Conservation (phyloP, 495 filamentous ascomycete genomes). For the Penicillium roqueforti region DNA sequence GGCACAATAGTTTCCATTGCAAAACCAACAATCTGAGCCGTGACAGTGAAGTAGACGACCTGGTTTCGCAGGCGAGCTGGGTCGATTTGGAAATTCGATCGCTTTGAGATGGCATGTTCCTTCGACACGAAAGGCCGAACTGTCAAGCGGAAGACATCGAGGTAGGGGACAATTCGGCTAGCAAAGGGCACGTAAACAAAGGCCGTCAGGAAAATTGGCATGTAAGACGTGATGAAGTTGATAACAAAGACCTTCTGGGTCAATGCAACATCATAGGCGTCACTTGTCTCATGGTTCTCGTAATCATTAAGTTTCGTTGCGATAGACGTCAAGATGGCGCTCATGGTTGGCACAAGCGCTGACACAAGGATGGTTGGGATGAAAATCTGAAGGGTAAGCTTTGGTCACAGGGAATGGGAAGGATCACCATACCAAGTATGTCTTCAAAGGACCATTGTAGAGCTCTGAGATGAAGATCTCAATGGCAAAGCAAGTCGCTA, state of each 20-base stretch:
- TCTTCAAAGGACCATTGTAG: constrained; percentile 86
- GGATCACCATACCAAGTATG: constrained; percentile 61
- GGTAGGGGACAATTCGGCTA: constrained; percentile 76
- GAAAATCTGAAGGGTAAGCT: constrained; percentile 56
- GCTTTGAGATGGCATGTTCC: constrained; percentile 57
- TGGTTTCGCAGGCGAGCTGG: constrained; percentile 81
- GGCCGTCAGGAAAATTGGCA: constrained; percentile 86
- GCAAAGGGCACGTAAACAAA: constrained; percentile 98
- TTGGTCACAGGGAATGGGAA: background rate
- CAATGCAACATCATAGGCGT: constrained; percentile 73
- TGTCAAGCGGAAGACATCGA: constrained; percentile 80
- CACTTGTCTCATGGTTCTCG: constrained; percentile 88
- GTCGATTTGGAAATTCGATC: constrained; percentile 72
- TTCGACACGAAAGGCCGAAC: constrained; percentile 69
- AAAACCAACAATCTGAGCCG: constrained; percentile 86
- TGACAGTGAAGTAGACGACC: constrained; percentile 95
- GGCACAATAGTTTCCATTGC: constrained; percentile 84
- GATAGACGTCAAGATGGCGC: constrained; percentile 66
- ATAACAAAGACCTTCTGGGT: constrained; percentile 90
- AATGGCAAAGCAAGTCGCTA: constrained; percentile 84
- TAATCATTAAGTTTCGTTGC: constrained; percentile 77
- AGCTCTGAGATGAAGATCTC: constrained; percentile 95
- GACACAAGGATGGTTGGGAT: constrained; percentile 83
- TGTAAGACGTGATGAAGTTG: constrained; percentile 96
- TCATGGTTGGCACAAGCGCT: constrained; percentile 73